phyloP scores from a whole-genome alignment of 148 eudicot genomes.

The Persicaria maculosa region DNA sequence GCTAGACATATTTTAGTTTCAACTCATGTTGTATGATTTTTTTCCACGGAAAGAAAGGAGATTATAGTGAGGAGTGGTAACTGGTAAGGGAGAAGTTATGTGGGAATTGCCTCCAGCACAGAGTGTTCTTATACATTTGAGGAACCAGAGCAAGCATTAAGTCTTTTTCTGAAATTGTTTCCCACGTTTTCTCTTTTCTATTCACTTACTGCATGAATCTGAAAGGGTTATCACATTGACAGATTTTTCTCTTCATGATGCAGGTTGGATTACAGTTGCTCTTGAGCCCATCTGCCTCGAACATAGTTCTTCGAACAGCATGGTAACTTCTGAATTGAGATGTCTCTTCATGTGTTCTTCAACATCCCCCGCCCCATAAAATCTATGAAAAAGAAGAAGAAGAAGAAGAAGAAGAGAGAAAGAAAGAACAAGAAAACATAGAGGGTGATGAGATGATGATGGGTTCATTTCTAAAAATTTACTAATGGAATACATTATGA shows the following conservation, averaged over 20 bases:
- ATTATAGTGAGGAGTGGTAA: not conserved
- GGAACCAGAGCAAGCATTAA: not conserved
- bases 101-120: not conserved
- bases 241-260: not conserved
- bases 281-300: slow-evolving; percentile 67
- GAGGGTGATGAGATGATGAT: not conserved
- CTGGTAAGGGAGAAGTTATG: not conserved
- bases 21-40: not conserved
- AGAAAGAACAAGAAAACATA: not conserved
- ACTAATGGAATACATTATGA: not conserved
- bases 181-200: not conserved
- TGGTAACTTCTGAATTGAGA: slow-evolving; percentile 37
- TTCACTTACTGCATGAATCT: not conserved
- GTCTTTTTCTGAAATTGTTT: not conserved
- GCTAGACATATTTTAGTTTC: not conserved
- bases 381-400: not conserved
- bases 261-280: slow-evolving; percentile 85
- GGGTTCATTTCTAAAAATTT: not conserved
- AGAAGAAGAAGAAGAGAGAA: not conserved
- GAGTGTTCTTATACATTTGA: not conserved
- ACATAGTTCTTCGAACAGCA: slow-evolving; percentile 74
- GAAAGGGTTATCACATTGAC: not conserved
- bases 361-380: not conserved
- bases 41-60: not conserved
- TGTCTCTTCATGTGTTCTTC: not conserved